Base-by-base conservation (phyloP, 208 protist genomes). In the Naegleria lovaniensis region DNA sequence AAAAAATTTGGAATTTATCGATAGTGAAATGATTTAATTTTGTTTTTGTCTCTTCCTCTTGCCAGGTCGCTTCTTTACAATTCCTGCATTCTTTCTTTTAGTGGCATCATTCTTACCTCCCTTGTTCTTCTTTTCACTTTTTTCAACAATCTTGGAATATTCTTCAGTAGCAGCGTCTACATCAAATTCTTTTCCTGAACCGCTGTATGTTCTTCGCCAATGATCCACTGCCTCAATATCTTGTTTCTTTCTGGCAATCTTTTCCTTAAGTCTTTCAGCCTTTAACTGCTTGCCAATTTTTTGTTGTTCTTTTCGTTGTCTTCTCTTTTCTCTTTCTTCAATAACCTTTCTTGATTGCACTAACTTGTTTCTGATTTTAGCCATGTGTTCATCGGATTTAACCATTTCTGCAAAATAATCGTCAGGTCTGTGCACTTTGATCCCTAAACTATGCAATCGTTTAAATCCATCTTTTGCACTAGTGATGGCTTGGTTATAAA, bases 321-420 rank as follows among this genome's bases (percentile, higher is more conserved):
- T 79, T 13, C 33, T 75, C 15, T 11, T 36, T 36, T 90, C 87
- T 51, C 87, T 67, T 79, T 39, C 55, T 79, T 90, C 36, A n/a
- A 90, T 43, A 0, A 36, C 13, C 38, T 79, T 83, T 40, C 55
- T 90, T 36, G 5, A 19, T 39, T 43, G 25, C 0, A 90, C 5
- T 36, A 88, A 83, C 36, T 90, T 90, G 85, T 95, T 93, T 39
- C 94, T 95, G 91, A 97, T 96, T 85, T 98, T 96, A 90, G 94
- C 94, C 97, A 99, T 98, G 93, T 98, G 97, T 43, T 96, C 93
- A 91, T 99, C 97, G 86, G 93, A 95, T 93, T 99, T 99, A 92
- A 96, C 96, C 97, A 98, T 99, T 92, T 99, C 97, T 11, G 97
- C 97, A 93, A 98, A 98, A 93, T 97, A 99, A 93, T 98, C 97